Conservation (phyloP, 2,329 filamentous ascomycete species). For the Monilinia polystroma region DNA sequence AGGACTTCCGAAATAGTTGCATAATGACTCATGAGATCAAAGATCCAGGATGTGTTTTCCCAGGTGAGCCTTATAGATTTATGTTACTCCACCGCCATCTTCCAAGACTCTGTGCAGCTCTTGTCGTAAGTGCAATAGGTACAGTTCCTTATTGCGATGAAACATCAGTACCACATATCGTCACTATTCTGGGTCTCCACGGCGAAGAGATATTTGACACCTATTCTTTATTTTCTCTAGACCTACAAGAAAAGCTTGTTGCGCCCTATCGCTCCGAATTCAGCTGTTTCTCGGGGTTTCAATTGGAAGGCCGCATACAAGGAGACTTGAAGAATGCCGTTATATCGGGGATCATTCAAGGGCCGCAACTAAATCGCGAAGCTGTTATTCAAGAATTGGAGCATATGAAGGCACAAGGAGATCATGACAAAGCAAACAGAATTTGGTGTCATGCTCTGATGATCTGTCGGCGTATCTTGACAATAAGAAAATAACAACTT, state of each 20-base stretch:
- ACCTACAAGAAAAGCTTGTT: background rate
- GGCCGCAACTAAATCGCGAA: background rate
- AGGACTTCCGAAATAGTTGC: slow-evolving; percentile 1
- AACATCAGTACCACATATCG: background rate
- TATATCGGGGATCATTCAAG: background rate
- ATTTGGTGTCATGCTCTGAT: slow-evolving; percentile 1
- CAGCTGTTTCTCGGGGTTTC: background rate
- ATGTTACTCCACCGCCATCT: background rate
- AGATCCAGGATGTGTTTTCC: background rate
- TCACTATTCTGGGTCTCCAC: background rate
- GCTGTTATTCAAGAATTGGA: background rate
- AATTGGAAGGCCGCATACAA: background rate
- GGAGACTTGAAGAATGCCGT: background rate
- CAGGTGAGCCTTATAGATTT: background rate
- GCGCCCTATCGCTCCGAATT: background rate
- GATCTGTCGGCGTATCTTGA: background rate
- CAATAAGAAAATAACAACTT: background rate
- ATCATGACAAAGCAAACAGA: background rate
- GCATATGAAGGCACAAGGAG: background rate
- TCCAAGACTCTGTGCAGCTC: background rate
- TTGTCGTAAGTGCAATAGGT: background rate
- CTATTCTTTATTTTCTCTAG: background rate
- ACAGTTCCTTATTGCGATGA: slow-evolving; percentile 1
- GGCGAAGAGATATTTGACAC: background rate
- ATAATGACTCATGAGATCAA: background rate